These are phyloP conservation scores for Porodaedalea pini DNA, from an alignment of 1,284 basidiomycete species.

Conservation along the genomic window DNA sequence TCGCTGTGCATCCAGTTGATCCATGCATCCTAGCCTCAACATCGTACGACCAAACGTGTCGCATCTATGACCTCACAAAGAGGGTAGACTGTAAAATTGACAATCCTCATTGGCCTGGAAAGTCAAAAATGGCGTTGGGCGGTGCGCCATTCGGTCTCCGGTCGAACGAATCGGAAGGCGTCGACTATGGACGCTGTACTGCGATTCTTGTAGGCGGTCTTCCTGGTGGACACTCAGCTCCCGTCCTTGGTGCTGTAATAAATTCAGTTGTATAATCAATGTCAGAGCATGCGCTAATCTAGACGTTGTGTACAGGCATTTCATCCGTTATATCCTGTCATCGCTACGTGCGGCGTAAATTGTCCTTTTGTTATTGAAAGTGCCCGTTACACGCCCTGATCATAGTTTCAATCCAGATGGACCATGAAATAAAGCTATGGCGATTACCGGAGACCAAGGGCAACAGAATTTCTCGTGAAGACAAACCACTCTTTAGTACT, in stretches of 20 bases:
- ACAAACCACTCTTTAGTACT: conserved; percentile 71
- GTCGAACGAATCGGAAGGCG: conserved; percentile 53
- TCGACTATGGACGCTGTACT: conserved; percentile 58
- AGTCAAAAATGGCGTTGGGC: conserved; percentile 32
- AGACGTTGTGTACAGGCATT: conserved; percentile 42
- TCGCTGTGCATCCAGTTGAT: conserved; percentile 16
- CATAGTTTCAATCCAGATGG: conserved; percentile 44
- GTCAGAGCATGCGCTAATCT: not conserved
- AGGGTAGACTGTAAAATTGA: conserved; percentile 1
- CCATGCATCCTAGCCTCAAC: conserved; percentile 14
- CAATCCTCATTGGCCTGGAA: conserved; percentile 16
- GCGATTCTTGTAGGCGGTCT: conserved; percentile 61
- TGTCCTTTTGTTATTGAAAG: not conserved
- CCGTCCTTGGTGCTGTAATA: conserved; percentile 61
- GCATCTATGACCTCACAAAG: conserved; percentile 18
- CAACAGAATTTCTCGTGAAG: conserved; percentile 48
- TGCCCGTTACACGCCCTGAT: not conserved
- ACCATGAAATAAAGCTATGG: conserved; percentile 73
- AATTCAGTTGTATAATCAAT: not conserved
- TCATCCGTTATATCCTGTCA: conserved; percentile 54
- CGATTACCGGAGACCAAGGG: conserved; percentile 32
- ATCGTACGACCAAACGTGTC: conserved; percentile 18
- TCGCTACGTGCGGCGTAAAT: conserved; percentile 72
- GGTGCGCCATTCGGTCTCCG: conserved; percentile 70
- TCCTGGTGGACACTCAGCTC: conserved; percentile 66